Evolutionary conservation across 1,284 basidiomycete genomes (phyloP).

Genomic region (Cryptococcus maquisensis): DNA sequence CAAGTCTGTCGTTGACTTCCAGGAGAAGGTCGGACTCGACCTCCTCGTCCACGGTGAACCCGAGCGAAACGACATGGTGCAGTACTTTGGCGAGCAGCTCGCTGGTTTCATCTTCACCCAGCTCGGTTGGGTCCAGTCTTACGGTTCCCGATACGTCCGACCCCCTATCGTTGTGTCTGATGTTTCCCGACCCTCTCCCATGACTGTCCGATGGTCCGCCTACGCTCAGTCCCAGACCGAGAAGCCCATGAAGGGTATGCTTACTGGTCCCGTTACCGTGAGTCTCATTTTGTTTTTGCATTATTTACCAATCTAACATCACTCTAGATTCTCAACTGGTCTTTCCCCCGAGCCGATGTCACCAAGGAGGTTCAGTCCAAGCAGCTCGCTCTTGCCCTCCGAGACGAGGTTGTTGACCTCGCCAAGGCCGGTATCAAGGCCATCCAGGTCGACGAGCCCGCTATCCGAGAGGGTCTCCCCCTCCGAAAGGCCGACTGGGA

Average conservation of each 20-base stretch:
- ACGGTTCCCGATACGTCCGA: conserved; percentile 81
- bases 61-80: conserved; percentile 99
- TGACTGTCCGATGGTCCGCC: conserved; percentile 95
- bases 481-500: conserved; percentile 94
- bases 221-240: conserved; percentile 94
- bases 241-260: conserved; percentile 99
- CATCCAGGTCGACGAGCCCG: conserved; percentile 98
- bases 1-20: conserved; percentile 88
- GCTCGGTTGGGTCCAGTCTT: conserved; percentile 99
- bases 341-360: conserved; percentile 99
- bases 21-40: conserved; percentile 94
- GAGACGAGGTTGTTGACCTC: conserved; percentile 96
- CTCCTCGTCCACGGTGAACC: conserved; percentile 98
- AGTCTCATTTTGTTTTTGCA: neutral
- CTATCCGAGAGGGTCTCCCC: conserved; percentile 97
- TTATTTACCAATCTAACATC: neutral
- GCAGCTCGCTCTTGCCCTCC: conserved; percentile 96
- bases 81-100: conserved; percentile 98
- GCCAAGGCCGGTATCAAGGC: conserved; percentile 96
- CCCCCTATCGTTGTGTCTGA: conserved; percentile 99
- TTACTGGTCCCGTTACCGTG: conserved; percentile 83
- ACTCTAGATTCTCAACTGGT: conserved; percentile 89
- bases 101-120: conserved; percentile 81
- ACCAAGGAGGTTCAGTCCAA: conserved; percentile 95
- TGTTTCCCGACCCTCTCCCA: conserved; percentile 85